phyloP scores from a whole-genome alignment of 1,284 basidiomycete species.

The Trametes versicolor region DNA sequence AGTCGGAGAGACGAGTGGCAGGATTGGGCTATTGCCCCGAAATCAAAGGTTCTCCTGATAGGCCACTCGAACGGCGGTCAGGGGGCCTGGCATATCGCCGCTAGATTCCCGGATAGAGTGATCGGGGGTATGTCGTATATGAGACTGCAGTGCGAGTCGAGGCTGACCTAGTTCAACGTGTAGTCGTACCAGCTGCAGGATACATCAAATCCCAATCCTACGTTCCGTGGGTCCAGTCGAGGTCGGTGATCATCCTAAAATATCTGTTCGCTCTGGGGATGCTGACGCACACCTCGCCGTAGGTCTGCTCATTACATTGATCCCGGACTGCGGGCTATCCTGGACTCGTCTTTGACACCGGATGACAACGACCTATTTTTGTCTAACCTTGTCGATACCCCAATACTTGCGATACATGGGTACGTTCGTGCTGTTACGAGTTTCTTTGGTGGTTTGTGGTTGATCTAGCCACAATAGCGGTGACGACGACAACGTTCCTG shows the following conservation, averaged over 20 bases:
- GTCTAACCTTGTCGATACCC: slow-evolving; percentile 76
- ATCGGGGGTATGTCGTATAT: slow-evolving; percentile 58
- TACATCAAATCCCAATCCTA: slow-evolving; percentile 90
- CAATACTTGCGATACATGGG: slow-evolving; percentile 84
- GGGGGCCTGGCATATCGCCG: slow-evolving; percentile 84
- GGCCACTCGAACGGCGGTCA: slow-evolving; percentile 96
- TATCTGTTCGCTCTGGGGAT: not conserved
- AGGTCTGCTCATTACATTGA: slow-evolving; percentile 83
- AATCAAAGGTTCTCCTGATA: slow-evolving; percentile 66
- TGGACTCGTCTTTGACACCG: slow-evolving; percentile 77
- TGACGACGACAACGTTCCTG: slow-evolving; percentile 81
- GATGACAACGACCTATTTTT: slow-evolving; percentile 91
- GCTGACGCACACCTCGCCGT: not conserved
- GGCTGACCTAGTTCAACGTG: slow-evolving; percentile 15
- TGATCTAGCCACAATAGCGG: slow-evolving; percentile 52
- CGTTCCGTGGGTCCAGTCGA: slow-evolving; percentile 75
- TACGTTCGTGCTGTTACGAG: slow-evolving; percentile 38
- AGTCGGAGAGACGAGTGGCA: slow-evolving; percentile 48
- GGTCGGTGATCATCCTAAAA: slow-evolving; percentile 44
- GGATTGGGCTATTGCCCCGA: slow-evolving; percentile 49
- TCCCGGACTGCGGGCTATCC: slow-evolving; percentile 73
- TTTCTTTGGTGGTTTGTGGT: not conserved
- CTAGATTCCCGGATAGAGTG: slow-evolving; percentile 81
- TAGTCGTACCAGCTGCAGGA: slow-evolving; percentile 77
- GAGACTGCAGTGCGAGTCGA: not conserved